These are phyloP conservation scores for Penicillium sp. DNA, from an alignment of 2,329 filamentous ascomycete genomes.

Conservation along the genomic window DNA sequence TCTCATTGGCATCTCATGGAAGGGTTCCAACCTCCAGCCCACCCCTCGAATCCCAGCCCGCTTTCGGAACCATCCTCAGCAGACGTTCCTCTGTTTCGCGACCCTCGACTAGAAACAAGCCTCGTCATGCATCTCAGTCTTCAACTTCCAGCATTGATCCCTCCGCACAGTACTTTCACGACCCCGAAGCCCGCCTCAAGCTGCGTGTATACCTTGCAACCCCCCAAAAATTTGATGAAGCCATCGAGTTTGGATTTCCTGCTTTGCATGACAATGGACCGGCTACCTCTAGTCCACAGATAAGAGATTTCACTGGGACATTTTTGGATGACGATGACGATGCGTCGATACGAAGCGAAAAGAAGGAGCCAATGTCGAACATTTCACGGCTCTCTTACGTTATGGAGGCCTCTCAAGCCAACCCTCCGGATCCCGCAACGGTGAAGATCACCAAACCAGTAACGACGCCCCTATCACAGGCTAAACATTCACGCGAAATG, in stretches of 20 bases:
- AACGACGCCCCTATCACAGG: conserved; percentile 33
- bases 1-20: conserved; percentile 48
- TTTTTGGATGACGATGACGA: conserved; percentile 55
- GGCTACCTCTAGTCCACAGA: conserved; percentile 41
- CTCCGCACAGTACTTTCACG: conserved; percentile 81
- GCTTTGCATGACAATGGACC: conserved; percentile 45
- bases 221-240: conserved; percentile 94
- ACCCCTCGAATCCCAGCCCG: conserved; percentile 43
- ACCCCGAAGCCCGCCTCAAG: conserved; percentile 85
- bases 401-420: conserved; percentile 17
- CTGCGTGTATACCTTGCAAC: conserved; percentile 84
- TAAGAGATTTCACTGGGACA: conserved; percentile 54
- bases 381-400: conserved; percentile 18
- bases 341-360: conserved; percentile 45
- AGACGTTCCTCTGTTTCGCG: conserved; percentile 43
- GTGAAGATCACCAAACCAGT: conserved; percentile 24
- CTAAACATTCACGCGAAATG: conserved; percentile 75
- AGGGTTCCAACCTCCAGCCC: conserved; percentile 45
- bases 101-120: conserved; percentile 54
- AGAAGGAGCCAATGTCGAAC: conserved; percentile 28
- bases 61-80: conserved; percentile 31
- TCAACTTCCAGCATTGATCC: conserved; percentile 67
- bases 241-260: conserved; percentile 90
- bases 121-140: conserved; percentile 58
- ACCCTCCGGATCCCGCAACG: conserved; percentile 22